Evolutionary conservation across 257 asterid genomes (phyloP).

Genomic region (Capsicum rhomboideum): DNA sequence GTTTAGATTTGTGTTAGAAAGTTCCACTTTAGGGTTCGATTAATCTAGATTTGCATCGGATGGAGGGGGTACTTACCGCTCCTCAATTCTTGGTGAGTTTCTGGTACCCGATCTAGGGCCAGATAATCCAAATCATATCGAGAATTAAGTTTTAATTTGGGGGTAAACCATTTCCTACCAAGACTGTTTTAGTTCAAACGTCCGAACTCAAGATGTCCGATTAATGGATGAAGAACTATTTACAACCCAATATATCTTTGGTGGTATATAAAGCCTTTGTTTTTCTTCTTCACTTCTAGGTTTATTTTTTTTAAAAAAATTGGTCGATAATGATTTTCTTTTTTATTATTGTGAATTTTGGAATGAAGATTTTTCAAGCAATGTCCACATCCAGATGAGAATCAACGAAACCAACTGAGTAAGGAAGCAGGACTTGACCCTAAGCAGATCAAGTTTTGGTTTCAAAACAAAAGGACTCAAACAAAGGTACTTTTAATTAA

Average conservation of each 20-base stretch:
- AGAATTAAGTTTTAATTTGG: background rate
- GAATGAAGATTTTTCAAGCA: slow-evolving; percentile 52
- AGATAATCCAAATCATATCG: background rate
- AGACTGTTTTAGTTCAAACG: rapidly evolving
- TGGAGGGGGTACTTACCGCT: background rate
- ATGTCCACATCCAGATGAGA: slow-evolving; percentile 50
- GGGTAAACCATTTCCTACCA: background rate
- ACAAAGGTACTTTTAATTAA: slow-evolving; percentile 37
- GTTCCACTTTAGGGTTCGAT: rapidly evolving
- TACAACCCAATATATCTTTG: background rate
- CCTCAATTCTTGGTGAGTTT: background rate
- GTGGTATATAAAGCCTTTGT: background rate
- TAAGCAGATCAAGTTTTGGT: slow-evolving; percentile 64
- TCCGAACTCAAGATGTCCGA: background rate
- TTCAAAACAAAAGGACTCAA: slow-evolving; percentile 70
- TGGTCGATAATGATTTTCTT: background rate
- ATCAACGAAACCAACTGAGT: slow-evolving; percentile 46
- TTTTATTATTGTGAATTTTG: background rate
- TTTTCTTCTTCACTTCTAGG: background rate
- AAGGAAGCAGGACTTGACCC: slow-evolving; percentile 46
- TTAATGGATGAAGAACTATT: background rate
- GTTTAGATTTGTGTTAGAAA: too few relatives aligned
- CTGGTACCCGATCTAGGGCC: background rate
- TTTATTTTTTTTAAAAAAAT: background rate
- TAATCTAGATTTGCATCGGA: background rate